Evolutionary conservation across 2,329 filamentous ascomycete genomes (phyloP), one percentile per base, ranked within the genome.

Genomic region (Aphanocladium album): DNA sequence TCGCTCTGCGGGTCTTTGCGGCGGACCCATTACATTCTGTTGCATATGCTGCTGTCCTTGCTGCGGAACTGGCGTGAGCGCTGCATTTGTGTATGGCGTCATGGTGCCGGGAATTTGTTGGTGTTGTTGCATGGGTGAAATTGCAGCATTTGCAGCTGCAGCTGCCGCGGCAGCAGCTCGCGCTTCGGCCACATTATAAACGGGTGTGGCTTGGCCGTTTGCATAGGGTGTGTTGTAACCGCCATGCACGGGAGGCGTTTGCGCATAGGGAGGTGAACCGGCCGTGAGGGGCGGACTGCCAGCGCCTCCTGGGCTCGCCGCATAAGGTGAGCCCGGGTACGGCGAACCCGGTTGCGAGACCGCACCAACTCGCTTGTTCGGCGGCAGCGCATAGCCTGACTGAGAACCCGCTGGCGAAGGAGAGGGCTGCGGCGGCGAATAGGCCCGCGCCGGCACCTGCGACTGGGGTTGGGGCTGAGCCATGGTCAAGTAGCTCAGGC

Each of bases 331-430:
- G 66, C 77, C 73, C 64, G 79, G 77, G 69, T 86, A 86, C 0
- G 85, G 84, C 37, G 86, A 89, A 55, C 77, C 80, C 61, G 88
- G 87, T 66, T 88, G 86, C 30, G 89, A 87, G n/a, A 80, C 76
- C 37, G 87, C 83, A 61, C 86, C 87, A 30, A 71, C 67, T 68
- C 89, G 84, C 77, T 95, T 93, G 62, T 83, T 84, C 17, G 90
- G 87, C 53, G 89, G 89, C 53, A 88, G 83, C 62, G 73, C 70
- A 67, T 74, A 88, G 57, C 74, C 76, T 17, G 80, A 76, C 64
- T 83, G 81, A 35, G 81, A 78, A 23, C 81, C 77, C 54, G 79
- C 82, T 49, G 88, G 86, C 25, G 88, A 87, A 25, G 86, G 81
- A 39, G 82, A 80, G 53, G 81, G 81, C 61, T 84, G 86, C 33